Base-by-base conservation (phyloP, 2,329 filamentous ascomycete genomes). In the Xylariaceae sp. region DNA sequence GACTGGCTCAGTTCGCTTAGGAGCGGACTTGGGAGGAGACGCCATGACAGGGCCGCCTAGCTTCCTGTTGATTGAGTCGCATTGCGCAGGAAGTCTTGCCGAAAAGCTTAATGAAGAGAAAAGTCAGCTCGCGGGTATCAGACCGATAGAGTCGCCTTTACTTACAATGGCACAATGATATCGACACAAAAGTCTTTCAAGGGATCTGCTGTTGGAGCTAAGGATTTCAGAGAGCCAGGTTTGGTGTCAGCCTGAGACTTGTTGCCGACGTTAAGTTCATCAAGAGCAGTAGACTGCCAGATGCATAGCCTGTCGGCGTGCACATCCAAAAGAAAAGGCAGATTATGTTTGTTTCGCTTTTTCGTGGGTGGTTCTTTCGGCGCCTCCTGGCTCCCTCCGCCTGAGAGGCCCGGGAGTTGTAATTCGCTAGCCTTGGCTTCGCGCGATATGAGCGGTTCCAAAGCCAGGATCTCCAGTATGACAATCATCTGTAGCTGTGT, bases 401-500 rank as follows among this genome's bases (percentile, higher is more conserved):
- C 2, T 60, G 59, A 3, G 66, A 73, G 47, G 2, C 61, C 59
- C 0, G 73, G 74, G 15, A 76, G 56, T 54, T 73, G 64, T 33
- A 62, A 66, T 45, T 73, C 70, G 29, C 58, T 63, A 4, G 53
- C 11, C 6, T 24, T 49, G 4, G 68, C 62, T 5, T 67, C 63
- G 2, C 59, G 48, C 2, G 65, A 60, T 18, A 65, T 64, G 19
- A 74, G 52, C 14, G 72, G 69, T 45, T 87, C 83, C 29, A 92
- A 64, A 2, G 85, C 81, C 15, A 89, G 63, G 12, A 88, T 78
- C 55, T 92, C 86, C 5, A 92, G 69, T 36, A 88, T 80, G 21
- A 92, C 59, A 38, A 90, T 87, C 63, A 90, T 78, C 57, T 92
- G 86, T 27, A 89, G 66, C 52, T 89, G 82, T 0, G 85, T 88